phyloP scores from a whole-genome alignment of 2,329 filamentous ascomycete species.

The Colletotrichum eleusines region DNA sequence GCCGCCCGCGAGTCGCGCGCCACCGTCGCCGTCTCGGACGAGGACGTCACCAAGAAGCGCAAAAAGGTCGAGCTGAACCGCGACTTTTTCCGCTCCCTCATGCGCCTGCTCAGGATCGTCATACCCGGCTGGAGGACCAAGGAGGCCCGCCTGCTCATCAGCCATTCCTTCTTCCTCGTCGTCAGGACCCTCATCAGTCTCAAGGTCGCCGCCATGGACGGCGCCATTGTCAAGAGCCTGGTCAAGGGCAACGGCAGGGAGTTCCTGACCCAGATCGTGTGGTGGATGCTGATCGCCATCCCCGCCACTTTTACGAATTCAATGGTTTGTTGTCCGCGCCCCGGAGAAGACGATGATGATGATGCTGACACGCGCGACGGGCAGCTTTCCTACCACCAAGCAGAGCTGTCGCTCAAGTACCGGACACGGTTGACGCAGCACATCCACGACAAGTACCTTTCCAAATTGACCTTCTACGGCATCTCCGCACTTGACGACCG shows the following conservation, averaged over 20 bases:
- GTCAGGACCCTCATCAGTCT: constrained; percentile 91
- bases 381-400: constrained; percentile 95
- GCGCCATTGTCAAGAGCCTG: constrained; percentile 89
- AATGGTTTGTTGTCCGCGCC: constrained; percentile 73
- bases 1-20: constrained; percentile 63
- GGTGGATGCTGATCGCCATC: constrained; percentile 98
- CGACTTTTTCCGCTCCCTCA: constrained; percentile 81
- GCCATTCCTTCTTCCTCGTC: constrained; percentile 94
- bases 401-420: constrained; percentile 92
- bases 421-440: constrained; percentile 92
- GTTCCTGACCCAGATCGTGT: constrained; percentile 88
- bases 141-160: constrained; percentile 86
- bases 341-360: too few relatives aligned
- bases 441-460: constrained; percentile 95
- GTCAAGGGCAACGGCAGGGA: constrained; percentile 92
- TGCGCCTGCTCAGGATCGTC: constrained; percentile 85
- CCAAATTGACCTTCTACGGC: constrained; percentile 98
- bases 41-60: constrained; percentile 56
- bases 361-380: constrained; percentile 11
- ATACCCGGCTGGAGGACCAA: constrained; percentile 92
- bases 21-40: constrained; percentile 59
- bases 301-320: constrained; percentile 98
- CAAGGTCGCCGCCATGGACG: constrained; percentile 96
- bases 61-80: constrained; percentile 94
- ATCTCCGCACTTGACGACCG: constrained; percentile 95